phyloP scores from a whole-genome alignment of 1,139 yeast genomes.

The Candida sp. region DNA sequence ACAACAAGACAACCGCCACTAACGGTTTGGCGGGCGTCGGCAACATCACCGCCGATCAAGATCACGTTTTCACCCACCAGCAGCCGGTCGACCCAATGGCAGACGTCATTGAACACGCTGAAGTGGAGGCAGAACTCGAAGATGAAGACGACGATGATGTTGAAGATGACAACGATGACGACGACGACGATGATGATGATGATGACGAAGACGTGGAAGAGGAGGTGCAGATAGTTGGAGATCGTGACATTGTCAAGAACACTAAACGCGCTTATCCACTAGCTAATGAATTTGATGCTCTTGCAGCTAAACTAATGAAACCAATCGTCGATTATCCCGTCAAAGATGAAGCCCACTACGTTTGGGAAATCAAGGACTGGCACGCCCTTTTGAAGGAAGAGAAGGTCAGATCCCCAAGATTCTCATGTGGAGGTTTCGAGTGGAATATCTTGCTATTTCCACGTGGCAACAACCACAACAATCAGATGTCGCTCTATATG shows the following conservation, averaged over 20 bases:
- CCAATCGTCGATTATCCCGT: constrained; percentile 50
- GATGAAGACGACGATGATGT: constrained; percentile 10
- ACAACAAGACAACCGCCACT: neutral
- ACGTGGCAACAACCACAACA: constrained; percentile 59
- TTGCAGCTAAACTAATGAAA: constrained; percentile 39
- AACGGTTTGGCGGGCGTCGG: constrained; percentile 4
- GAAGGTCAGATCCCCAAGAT: constrained; percentile 55
- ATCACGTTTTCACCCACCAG: constrained; percentile 5
- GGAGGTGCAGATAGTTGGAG: constrained; percentile 6
- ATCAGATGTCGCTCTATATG: constrained; percentile 61
- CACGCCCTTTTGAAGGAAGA: constrained; percentile 45
- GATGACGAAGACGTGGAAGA: constrained; percentile 9
- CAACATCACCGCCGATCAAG: constrained; percentile 14
- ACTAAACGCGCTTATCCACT: constrained; percentile 18
- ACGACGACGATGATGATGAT: constrained; percentile 7
- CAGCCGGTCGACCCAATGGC: neutral
- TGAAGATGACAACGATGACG: constrained; percentile 7
- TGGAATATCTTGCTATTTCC: constrained; percentile 86
- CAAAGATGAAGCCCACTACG: constrained; percentile 45
- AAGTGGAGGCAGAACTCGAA: constrained; percentile 7
- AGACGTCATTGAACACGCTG: constrained; percentile 6
- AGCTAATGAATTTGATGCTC: constrained; percentile 35
- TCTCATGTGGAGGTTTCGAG: constrained; percentile 67
- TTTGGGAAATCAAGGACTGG: constrained; percentile 85
- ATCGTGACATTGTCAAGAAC: neutral